Conservation (phyloP, 257 asterid genomes). For the Nicotiana benthamiana region DNA sequence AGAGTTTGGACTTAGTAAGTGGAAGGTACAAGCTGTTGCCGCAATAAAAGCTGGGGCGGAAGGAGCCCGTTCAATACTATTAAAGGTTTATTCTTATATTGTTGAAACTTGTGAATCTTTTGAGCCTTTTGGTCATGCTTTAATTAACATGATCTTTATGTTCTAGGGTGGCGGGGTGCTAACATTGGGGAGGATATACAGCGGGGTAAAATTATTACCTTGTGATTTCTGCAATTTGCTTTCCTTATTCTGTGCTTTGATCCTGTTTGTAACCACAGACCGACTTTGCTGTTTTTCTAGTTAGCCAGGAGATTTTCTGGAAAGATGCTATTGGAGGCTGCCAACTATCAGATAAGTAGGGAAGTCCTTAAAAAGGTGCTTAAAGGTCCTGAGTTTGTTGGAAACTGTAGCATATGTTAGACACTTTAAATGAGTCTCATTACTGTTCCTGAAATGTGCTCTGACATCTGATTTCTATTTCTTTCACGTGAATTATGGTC, state of each 20-base stretch:
- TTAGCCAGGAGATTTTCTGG: constrained; percentile 71
- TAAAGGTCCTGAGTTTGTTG: constrained; percentile 1
- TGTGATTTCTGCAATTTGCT: not conserved
- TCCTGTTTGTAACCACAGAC: constrained; percentile 12
- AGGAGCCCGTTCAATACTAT: constrained; percentile 47
- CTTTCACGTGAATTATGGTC: not conserved
- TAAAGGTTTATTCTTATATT: constrained; percentile 52
- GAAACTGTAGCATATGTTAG: not conserved
- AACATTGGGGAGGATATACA: constrained; percentile 63
- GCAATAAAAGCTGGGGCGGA: constrained; percentile 68
- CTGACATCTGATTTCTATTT: not conserved
- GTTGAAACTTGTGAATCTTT: constrained; percentile 3
- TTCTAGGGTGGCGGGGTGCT: constrained; percentile 87
- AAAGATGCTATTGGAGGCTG: constrained; percentile 69
- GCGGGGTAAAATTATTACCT: constrained; percentile 38
- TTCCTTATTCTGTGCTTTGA: constrained; percentile 11
- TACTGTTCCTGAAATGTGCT: not conserved
- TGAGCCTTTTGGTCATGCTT: constrained; percentile 3
- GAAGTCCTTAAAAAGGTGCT: constrained; percentile 65
- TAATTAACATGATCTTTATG: constrained; percentile 13
- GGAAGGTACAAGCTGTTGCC: constrained; percentile 80
- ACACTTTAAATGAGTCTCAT: not conserved
- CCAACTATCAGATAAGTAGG: constrained; percentile 65
- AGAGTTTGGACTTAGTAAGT: constrained; percentile 67
- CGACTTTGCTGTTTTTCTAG: constrained; percentile 32